Base-by-base conservation (phyloP, 805 yeast genomes). In the Monosporozyma servazzii region DNA sequence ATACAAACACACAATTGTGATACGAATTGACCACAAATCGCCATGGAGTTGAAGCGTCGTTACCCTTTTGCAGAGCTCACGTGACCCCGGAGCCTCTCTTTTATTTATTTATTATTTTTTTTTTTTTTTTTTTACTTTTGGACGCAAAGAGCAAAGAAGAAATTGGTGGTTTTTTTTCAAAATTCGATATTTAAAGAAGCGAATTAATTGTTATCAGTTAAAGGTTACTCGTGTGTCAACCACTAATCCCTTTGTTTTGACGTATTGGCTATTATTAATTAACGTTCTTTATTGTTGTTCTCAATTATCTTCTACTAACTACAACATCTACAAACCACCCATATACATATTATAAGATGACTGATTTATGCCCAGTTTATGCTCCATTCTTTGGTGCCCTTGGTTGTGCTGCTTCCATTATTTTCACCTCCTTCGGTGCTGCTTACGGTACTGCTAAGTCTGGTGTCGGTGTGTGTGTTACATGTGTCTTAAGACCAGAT, bases 381-480 rank as follows among this genome's bases (percentile, higher is more conserved):
- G 75, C 80, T 71, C 99, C 99, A 71, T 93, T 93, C 80, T 93
- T 93, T 73, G 99, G 99, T 67, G 91, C 97, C 61, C 88, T 93
- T 68, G 99, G 99, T 70, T 95, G 99, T 80, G 96, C 99, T 53
- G 88, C 98, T 50, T 97, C 99, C 71, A 93, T 93, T 69, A 88
- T 95, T 68, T 93, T 93, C 82, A 90, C 99, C 71, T 88, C 96
- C 69, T 88, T 90, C 70, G 99, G 99, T 77, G 98, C 99, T 66
- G 88, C 96, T 52, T 90, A 90, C 74, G 99, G 99, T 77, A 91
- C 98, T 59, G 99, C 99, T 68, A 91, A 91, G 75, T 86, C 96
- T 25, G 99, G 99, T 77, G 96, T 93, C 59, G 99, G 98, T 82
- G 90, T 91, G 70, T 91, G 96, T 77, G 99, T 96, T 69, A 88